A percentile compares a stretch with the other conserved stretches of the same genome.
phyloP scores from a whole-genome alignment of 352 stramenopile species.

The Blastocystis hominis region DNA sequence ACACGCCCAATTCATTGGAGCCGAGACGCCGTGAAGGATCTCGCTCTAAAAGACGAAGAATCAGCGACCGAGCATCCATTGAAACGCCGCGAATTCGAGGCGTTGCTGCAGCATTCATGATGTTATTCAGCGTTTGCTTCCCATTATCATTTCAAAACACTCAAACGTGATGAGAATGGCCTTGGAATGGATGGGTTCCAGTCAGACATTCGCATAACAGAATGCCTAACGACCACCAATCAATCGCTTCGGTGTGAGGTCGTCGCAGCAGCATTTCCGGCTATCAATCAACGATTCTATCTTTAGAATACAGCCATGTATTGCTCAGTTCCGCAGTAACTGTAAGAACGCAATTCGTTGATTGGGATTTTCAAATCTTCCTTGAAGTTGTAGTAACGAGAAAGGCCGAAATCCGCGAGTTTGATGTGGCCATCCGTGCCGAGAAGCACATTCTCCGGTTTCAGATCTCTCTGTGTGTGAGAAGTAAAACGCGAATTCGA shows the following conservation, averaged over 20 bases:
- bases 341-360: slow-evolving; percentile 53
- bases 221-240: slow-evolving; percentile 82
- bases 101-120: slow-evolving; percentile 69
- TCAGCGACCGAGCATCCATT: slow-evolving; percentile 67
- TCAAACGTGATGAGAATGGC: slow-evolving; percentile 68
- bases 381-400: slow-evolving; percentile 37
- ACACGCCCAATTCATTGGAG: slow-evolving; percentile 58
- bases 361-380: background rate
- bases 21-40: slow-evolving; percentile 63
- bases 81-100: slow-evolving; percentile 69
- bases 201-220: slow-evolving; percentile 81
- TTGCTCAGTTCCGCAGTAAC: slow-evolving; percentile 70
- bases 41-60: slow-evolving; percentile 70
- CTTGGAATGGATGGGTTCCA: slow-evolving; percentile 74
- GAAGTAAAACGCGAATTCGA: background rate
- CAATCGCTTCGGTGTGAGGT: slow-evolving; percentile 65
- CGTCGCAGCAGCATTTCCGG: slow-evolving; percentile 71
- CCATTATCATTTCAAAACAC: background rate
- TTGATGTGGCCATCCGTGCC: slow-evolving; percentile 82
- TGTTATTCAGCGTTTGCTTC: slow-evolving; percentile 72
- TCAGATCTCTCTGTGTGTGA: slow-evolving; percentile 71
- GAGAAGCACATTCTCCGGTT: slow-evolving; percentile 87
- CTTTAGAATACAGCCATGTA: slow-evolving; percentile 70
- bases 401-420: slow-evolving; percentile 90
- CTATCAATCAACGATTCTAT: background rate